Percentiles rank a stretch among this genome's conserved stretches.
Evolutionary conservation across 208 protist species (phyloP).

Genomic region (Crithidia sp.): DNA sequence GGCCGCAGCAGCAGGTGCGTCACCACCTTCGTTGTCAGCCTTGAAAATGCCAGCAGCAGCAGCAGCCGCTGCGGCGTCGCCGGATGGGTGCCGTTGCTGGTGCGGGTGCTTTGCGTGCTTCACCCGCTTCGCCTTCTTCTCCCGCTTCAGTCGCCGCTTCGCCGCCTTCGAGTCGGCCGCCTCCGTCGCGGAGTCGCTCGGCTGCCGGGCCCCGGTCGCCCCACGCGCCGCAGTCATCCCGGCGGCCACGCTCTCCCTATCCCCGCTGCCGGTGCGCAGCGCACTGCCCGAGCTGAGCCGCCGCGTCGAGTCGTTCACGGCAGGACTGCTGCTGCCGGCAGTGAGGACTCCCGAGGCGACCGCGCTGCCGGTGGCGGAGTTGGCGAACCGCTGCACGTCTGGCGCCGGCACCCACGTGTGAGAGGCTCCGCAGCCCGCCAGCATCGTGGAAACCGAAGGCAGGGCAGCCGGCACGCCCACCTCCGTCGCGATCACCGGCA

Average conservation of each 20-base stretch:
- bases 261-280: constrained; percentile 8
- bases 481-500: constrained; percentile 13
- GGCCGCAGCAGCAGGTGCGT: background rate
- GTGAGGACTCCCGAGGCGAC: constrained; percentile 1
- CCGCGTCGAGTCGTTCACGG: background rate
- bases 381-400: background rate
- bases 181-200: constrained; percentile 20
- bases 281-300: constrained; percentile 8
- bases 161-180: constrained; percentile 31
- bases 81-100: no score
- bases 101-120: constrained; percentile 6
- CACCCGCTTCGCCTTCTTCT: constrained; percentile 3
- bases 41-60: background rate
- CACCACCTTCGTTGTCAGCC: background rate
- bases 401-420: constrained; percentile 7
- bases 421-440: background rate
- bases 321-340: background rate
- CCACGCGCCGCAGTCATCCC: constrained; percentile 15
- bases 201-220: constrained; percentile 16
- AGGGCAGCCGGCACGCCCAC: background rate
- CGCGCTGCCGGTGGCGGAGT: constrained; percentile 5
- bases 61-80: no score
- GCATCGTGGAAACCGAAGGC: background rate
- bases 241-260: constrained; percentile 2
- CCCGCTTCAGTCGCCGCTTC: constrained; percentile 40